phyloP scores from a whole-genome alignment of 495 filamentous ascomycete genomes.

The Talaromyces thailandensis region DNA sequence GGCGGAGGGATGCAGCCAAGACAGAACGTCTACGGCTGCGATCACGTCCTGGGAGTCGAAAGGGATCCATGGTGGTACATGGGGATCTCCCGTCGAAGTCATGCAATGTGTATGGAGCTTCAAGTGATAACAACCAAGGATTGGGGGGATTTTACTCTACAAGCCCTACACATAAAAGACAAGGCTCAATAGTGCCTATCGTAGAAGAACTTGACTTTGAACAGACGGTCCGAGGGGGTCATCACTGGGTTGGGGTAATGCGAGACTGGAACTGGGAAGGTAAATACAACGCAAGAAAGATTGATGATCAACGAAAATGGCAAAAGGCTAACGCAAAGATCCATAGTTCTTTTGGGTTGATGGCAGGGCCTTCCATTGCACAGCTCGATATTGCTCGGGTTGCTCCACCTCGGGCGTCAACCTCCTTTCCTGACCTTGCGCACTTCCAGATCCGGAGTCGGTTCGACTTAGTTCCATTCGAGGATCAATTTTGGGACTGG shows the following conservation, averaged over 20 bases:
- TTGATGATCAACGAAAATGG: conserved; percentile 3
- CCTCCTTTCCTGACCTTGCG: neutral
- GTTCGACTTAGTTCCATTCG: neutral
- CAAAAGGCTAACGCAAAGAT: conserved; percentile 2
- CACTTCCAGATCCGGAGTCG: neutral
- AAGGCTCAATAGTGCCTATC: conserved; percentile 22
- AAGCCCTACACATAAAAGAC: conserved; percentile 11
- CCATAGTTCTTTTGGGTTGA: conserved; percentile 33
- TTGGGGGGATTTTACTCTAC: neutral
- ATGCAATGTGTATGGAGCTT: neutral
- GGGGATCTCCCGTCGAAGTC: neutral
- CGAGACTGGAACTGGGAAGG: conserved; percentile 74
- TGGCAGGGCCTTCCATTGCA: neutral
- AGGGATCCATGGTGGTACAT: conserved; percentile 7
- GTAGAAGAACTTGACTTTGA: conserved; percentile 50
- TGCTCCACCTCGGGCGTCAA: neutral
- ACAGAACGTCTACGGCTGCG: conserved; percentile 16
- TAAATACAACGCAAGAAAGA: conserved; percentile 23
- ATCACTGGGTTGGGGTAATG: conserved; percentile 78
- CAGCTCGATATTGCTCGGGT: neutral
- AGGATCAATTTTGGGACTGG: neutral
- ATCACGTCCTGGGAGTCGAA: conserved; percentile 8
- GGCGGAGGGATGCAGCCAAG: conserved; percentile 45
- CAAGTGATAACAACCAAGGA: neutral
- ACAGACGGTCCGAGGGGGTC: conserved; percentile 54